A percentile compares a stretch with the other conserved stretches of the same genome.
phyloP scores from a whole-genome alignment of 1,139 yeast genomes.

The Saccharomycopsis crataegensis region DNA sequence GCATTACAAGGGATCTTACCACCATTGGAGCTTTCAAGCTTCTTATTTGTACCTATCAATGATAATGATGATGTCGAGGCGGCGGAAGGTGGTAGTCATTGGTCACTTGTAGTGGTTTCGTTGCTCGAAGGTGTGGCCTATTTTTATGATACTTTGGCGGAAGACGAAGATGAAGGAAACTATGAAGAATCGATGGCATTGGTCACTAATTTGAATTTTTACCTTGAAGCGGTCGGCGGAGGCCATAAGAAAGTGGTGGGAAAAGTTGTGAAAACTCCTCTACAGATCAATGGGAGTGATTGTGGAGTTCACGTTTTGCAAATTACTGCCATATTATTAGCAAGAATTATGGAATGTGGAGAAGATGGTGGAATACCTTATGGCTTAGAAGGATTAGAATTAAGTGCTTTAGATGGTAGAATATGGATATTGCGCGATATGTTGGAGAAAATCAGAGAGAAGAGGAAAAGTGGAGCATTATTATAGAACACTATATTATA shows the following conservation, averaged over 20 bases:
- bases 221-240: slow-evolving; percentile 24
- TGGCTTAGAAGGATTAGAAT: slow-evolving; percentile 28
- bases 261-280: slow-evolving; percentile 45
- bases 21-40: slow-evolving; percentile 28
- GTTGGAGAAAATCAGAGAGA: slow-evolving; percentile 24
- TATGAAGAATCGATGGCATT: slow-evolving; percentile 31
- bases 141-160: slow-evolving; percentile 41
- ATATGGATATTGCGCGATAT: slow-evolving; percentile 35
- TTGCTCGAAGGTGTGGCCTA: slow-evolving; percentile 33
- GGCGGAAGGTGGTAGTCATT: slow-evolving; percentile 48
- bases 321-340: slow-evolving; percentile 35
- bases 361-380: slow-evolving; percentile 27
- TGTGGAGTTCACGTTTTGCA: slow-evolving; percentile 69
- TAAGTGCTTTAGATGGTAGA: slow-evolving; percentile 39
- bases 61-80: slow-evolving; percentile 41
- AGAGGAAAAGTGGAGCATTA: neutral
- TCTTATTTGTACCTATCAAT: slow-evolving; percentile 45
- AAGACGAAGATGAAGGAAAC: slow-evolving; percentile 28
- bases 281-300: slow-evolving; percentile 68
- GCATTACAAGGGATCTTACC: slow-evolving; percentile 38
- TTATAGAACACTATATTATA: too few relatives aligned
- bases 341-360: slow-evolving; percentile 30
- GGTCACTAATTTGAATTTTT: slow-evolving; percentile 29
- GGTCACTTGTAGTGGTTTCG: slow-evolving; percentile 44
- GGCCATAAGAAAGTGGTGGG: slow-evolving; percentile 2